Conservation (phyloP, 2,329 filamentous ascomycete species). For the Trichoderma asperellum region DNA sequence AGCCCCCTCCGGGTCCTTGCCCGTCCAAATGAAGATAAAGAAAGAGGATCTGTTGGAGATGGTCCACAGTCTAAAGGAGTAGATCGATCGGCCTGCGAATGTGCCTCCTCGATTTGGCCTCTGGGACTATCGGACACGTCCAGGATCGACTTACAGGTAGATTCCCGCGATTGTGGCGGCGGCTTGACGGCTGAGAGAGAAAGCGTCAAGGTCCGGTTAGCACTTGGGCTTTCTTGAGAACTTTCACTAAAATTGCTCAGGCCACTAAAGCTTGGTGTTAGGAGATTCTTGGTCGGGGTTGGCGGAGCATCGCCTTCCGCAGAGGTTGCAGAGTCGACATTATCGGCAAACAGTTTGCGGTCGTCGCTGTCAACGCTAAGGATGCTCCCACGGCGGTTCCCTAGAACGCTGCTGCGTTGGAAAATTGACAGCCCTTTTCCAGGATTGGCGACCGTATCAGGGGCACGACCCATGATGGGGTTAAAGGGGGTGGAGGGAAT, state of each 20-base stretch:
- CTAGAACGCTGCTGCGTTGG: conserved; percentile 54
- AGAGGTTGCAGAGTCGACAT: conserved; percentile 35
- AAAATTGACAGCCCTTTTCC: conserved; percentile 70
- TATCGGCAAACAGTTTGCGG: conserved; percentile 50
- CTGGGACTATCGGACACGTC: conserved; percentile 28
- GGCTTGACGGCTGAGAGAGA: conserved; percentile 49
- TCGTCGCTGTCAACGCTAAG: conserved; percentile 82
- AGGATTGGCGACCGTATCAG: conserved; percentile 57
- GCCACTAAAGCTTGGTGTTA: conserved; percentile 48
- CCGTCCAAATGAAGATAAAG: conserved; percentile 46
- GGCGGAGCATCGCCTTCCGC: conserved; percentile 73
- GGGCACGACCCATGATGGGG: conserved; percentile 53
- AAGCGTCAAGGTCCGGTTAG: conserved; percentile 49
- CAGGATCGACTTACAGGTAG: conserved; percentile 51
- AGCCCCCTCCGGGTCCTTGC: conserved; percentile 40
- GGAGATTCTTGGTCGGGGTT: conserved; percentile 81
- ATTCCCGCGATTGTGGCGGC: conserved; percentile 41
- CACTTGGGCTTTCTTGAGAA: conserved; percentile 53
- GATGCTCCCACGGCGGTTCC: conserved; percentile 67
- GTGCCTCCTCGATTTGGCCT: conserved; percentile 30
- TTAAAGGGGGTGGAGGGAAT: conserved; percentile 83
- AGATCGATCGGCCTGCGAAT: conserved; percentile 32
- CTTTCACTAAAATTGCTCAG: conserved; percentile 45
- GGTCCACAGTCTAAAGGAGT: conserved; percentile 41
- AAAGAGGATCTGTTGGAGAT: conserved; percentile 40